Evolutionary conservation across 257 asterid species (phyloP), one percentile per base, ranked within the genome.

Genomic region (Plectranthus barbatus): DNA sequence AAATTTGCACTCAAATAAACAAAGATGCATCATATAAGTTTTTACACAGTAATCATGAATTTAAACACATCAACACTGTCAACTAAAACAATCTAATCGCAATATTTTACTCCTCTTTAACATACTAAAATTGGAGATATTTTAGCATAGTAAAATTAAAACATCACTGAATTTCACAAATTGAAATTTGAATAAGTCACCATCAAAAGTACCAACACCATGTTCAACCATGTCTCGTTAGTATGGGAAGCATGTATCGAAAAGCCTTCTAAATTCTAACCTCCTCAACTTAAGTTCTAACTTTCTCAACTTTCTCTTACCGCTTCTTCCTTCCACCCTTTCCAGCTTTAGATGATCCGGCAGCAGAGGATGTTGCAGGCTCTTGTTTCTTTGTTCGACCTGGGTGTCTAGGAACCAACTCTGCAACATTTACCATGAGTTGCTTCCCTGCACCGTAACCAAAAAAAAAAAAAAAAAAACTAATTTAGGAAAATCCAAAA

Each of bases 271-370:
- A n/a, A n/a, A n/a, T n/a, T n/a, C n/a, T n/a, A n/a, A n/a, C n/a
- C n/a, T n/a, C n/a, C n/a, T n/a, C n/a, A n/a, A n/a, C n/a, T n/a
- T n/a, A n/a, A n/a, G n/a, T n/a, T n/a, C n/a, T 9, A 10, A 37
- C 44, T 11, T 9, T 12, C 48, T 42, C 48, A 42, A 55, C 9
- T 0, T 20, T 49, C 29, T 21, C 14, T 5, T 78, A 91, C 72
- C 95, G 68, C 81, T 82, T 89, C 89, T 89, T 92, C 72, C 55
- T 88, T 58, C 96, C 95, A 48, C 96, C 95, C 86, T 86, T 92
- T 24, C 95, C 99, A 46, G 95, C 74, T 58, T 89, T 89, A 0
- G 99, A 79, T 56, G 82, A 62, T 42, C 84, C 86, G 0, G 88
- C 77, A 13, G 86, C 60, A 2, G 96, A 75, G 55, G 93, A 68